These are phyloP conservation scores for Colletotrichum salicis DNA, from an alignment of 2,329 filamentous ascomycete species.

Conservation along the genomic window DNA sequence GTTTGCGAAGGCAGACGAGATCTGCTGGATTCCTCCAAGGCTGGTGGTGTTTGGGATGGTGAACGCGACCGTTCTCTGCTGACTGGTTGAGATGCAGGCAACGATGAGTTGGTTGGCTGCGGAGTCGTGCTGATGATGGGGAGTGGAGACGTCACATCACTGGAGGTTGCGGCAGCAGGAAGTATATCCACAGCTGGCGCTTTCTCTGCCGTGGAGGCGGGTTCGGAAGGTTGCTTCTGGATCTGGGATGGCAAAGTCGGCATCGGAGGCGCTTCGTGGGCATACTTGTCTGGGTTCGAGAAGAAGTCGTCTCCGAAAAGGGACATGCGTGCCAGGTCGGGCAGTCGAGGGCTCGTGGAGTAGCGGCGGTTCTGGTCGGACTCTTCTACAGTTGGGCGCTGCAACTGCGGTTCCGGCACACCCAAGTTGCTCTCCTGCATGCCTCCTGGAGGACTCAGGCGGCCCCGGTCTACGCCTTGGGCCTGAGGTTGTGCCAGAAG, in stretches of 20 bases:
- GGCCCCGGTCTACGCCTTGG: constrained; percentile 26
- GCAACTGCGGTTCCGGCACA: constrained; percentile 25
- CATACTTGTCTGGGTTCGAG: constrained; percentile 44
- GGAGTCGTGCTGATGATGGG: constrained; percentile 1
- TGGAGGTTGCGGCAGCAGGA: background rate
- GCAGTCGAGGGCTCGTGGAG: constrained; percentile 67
- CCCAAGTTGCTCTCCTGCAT: constrained; percentile 10
- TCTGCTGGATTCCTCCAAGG: background rate
- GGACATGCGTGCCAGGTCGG: constrained; percentile 68
- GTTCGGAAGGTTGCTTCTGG: background rate
- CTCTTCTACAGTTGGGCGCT: constrained; percentile 29
- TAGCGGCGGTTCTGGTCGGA: constrained; percentile 42
- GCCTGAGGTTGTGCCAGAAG: constrained; percentile 40
- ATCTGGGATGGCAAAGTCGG: constrained; percentile 34
- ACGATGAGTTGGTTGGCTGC: constrained; percentile 5
- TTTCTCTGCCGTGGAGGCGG: background rate
- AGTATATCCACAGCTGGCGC: background rate
- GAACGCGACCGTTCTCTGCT: background rate
- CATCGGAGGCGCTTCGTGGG: constrained; percentile 41
- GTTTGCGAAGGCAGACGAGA: constrained; percentile 10
- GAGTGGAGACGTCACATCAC: constrained; percentile 2
- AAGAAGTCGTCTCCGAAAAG: constrained; percentile 70
- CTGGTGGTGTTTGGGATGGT: background rate
- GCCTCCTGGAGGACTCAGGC: constrained; percentile 19
- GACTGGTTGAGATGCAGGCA: background rate